phyloP scores from a whole-genome alignment of 2,329 filamentous ascomycete species.

The Setomelanomma holmii region DNA sequence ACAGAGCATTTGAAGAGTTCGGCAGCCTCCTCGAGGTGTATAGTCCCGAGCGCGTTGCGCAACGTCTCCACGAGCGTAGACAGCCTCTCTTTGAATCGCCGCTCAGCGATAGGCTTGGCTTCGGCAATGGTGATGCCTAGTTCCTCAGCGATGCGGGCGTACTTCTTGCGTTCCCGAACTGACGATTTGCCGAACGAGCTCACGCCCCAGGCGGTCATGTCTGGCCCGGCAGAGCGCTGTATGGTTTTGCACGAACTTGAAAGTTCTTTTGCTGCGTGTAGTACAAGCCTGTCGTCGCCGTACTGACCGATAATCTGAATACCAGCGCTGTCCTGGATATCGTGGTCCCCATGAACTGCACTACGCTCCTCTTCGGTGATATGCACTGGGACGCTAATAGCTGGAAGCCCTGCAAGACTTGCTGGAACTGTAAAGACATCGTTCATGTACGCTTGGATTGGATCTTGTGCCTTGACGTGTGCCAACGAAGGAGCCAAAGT shows the following conservation, averaged over 20 bases:
- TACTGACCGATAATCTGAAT: slow-evolving; percentile 84
- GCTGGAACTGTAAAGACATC: slow-evolving; percentile 97
- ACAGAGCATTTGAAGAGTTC: neutral
- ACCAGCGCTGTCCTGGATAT: slow-evolving; percentile 57
- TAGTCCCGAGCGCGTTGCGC: neutral
- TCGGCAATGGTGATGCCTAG: slow-evolving; percentile 1
- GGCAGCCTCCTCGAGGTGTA: neutral
- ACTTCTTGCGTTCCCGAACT: neutral
- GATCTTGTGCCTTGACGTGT: slow-evolving; percentile 61
- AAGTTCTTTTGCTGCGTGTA: slow-evolving; percentile 61
- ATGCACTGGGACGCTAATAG: slow-evolving; percentile 78
- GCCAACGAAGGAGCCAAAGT: slow-evolving; percentile 72
- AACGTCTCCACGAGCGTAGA: neutral
- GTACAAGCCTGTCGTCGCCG: slow-evolving; percentile 72
- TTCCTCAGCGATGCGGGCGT: neutral
- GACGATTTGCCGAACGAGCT: neutral
- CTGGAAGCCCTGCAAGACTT: slow-evolving; percentile 88
- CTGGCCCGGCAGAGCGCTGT: slow-evolving; percentile 7
- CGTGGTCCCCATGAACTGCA: slow-evolving; percentile 31
- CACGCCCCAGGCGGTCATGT: slow-evolving; percentile 20
- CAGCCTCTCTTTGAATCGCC: neutral
- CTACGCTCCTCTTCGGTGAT: slow-evolving; percentile 37
- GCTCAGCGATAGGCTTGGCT: neutral
- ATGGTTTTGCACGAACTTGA: slow-evolving; percentile 6
- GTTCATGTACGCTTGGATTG: slow-evolving; percentile 84